Evolutionary conservation across 2,329 filamentous ascomycete species (phyloP), one percentile per base, ranked within the genome.

Genomic region (Cladophialophora yegresii): DNA sequence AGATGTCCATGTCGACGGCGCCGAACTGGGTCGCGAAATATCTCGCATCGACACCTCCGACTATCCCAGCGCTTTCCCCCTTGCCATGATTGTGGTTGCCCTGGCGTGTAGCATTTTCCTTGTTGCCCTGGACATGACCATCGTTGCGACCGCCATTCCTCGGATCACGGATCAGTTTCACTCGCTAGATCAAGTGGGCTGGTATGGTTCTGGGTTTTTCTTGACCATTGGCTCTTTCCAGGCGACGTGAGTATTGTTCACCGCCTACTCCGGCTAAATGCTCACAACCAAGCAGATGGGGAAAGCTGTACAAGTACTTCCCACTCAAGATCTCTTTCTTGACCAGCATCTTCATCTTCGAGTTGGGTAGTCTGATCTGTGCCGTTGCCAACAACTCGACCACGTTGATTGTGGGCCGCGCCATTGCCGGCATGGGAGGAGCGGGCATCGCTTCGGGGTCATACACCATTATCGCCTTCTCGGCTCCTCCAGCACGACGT

Each of bases 381-480:
- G 79, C 71, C 26, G 74, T 77, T 1, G 75, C 78, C 23, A 72
- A 70, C 2, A 74, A 70, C 45, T 73, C 70, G 3, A 70, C 67
- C 6, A 73, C 75, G 1, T 65, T 80, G 26, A 79, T 80, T 57
- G 68, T 78, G 20, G 78, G 78, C 1, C 72, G 79, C 13, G 76
- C 76, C 0, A 72, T 79, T 40, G 71, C 73, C 1, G 77, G 77
- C 16, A 45, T 76, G 12, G 77, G 77, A 22, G 73, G 69, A 8
- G 73, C 75, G 1, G 76, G 77, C 10, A 70, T 77, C 26, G 66
- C 71, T 3, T 67, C 69, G 7, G 77, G 77, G 8, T 67, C 59
- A 8, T 78, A 82, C 50, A 73, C 82, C 28, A 83, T 84, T 65
- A 74, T 84, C 20, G 76, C 79, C 4, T 77, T 77, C 61, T 78